Percentiles rank a stretch among this genome's conserved stretches.
Conservation (phyloP, 345 rosid genomes). For the Erucastrum elatum region DNA sequence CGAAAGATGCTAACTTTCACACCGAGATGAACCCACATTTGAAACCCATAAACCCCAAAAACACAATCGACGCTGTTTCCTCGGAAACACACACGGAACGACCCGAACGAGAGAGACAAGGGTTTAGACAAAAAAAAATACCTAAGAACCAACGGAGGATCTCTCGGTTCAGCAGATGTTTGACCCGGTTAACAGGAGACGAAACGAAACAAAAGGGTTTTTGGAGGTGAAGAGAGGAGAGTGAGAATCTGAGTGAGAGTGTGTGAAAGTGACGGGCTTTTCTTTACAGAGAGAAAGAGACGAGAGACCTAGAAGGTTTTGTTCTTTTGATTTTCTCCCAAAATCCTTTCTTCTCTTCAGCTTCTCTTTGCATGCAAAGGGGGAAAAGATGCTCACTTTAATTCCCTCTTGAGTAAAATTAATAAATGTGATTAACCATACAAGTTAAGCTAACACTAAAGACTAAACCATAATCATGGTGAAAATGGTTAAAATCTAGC, state of each 20-base stretch:
- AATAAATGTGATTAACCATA: not conserved
- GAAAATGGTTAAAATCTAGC: not conserved
- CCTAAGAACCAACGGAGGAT: not conserved
- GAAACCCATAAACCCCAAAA: not conserved
- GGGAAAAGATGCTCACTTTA: not conserved
- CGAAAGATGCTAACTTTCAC: slow-evolving; percentile 6
- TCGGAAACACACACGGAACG: not conserved
- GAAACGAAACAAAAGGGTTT: slow-evolving; percentile 6
- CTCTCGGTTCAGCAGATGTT: not conserved
- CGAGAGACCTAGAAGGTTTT: not conserved
- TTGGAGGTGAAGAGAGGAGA: slow-evolving; percentile 14
- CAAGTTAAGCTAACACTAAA: not conserved
- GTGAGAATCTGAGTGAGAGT: slow-evolving; percentile 24
- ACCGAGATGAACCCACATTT: slow-evolving; percentile 7
- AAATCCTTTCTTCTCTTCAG: slow-evolving; percentile 19
- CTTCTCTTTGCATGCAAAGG: slow-evolving; percentile 34
- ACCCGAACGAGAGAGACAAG: not conserved
- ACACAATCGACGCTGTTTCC: not conserved
- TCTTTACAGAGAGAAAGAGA: not conserved
- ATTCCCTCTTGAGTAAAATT: not conserved
- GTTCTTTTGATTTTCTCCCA: not conserved
- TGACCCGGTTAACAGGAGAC: not conserved
- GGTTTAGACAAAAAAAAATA: not conserved
- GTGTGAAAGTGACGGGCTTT: slow-evolving; percentile 20
- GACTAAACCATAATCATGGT: not conserved